These are phyloP conservation scores for Beauveria rudraprayagi DNA, from an alignment of 2,329 filamentous ascomycete species.

Conservation along the genomic window DNA sequence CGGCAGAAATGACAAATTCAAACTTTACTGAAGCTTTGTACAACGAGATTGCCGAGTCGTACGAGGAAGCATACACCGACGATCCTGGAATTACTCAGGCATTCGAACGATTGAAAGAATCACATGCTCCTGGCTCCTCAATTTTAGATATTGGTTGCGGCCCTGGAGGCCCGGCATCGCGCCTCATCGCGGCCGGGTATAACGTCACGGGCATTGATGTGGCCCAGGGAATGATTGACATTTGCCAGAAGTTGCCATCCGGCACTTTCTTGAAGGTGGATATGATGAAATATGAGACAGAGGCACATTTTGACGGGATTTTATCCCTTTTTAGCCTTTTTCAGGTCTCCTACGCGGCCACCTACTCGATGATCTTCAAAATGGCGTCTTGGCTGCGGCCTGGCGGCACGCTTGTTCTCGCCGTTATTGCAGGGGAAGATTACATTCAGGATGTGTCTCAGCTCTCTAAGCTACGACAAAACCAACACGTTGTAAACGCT, in stretches of 20 bases:
- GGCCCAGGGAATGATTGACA: conserved; percentile 4
- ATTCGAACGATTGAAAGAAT: neutral
- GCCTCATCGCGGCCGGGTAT: neutral
- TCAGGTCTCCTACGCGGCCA: neutral
- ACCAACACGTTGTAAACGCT: neutral
- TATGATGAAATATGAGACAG: neutral
- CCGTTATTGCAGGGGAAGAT: neutral
- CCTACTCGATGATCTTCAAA: neutral
- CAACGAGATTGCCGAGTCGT: neutral
- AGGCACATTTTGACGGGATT: neutral
- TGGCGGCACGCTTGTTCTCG: neutral
- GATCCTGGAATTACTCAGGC: neutral
- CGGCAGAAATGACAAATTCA: neutral
- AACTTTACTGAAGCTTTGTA: neutral
- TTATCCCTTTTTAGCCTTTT: neutral
- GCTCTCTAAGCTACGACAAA: neutral
- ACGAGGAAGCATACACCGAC: neutral
- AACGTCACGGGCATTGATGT: conserved; percentile 8
- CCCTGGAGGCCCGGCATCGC: conserved; percentile 4
- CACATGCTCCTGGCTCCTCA: neutral
- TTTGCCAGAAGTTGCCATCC: neutral
- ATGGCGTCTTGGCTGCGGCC: conserved; percentile 1
- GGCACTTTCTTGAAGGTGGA: neutral
- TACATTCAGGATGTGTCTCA: neutral
- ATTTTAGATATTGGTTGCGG: conserved; percentile 10